Percentiles rank a stretch among this genome's conserved stretches.
Evolutionary conservation across 2,329 filamentous ascomycete genomes (phyloP).

Genomic region (Teratosphaeria viscida): DNA sequence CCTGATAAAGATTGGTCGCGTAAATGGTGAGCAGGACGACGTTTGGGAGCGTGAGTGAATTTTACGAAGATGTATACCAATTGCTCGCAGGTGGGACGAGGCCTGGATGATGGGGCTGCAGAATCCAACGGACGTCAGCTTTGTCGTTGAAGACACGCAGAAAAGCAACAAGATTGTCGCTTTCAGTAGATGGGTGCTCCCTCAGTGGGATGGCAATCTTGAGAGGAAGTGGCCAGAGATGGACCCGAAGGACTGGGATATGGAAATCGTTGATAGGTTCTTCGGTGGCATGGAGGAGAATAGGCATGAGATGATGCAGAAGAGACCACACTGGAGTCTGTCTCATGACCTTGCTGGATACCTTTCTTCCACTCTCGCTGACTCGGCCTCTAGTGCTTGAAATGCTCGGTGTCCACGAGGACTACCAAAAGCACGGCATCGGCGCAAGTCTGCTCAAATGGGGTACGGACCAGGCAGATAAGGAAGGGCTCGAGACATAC

Average conservation of each 20-base stretch:
- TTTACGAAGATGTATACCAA: not conserved
- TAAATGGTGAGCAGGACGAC: constrained; percentile 1
- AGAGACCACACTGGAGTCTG: not conserved
- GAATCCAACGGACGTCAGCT: constrained; percentile 7
- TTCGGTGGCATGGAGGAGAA: constrained; percentile 10
- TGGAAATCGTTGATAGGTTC: constrained; percentile 5
- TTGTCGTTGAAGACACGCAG: constrained; percentile 10
- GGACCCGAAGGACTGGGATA: constrained; percentile 3
- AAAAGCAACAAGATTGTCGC: constrained; percentile 5
- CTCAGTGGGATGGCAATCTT: constrained; percentile 6
- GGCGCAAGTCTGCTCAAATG: constrained; percentile 7
- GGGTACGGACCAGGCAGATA: constrained; percentile 11
- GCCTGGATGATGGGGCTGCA: constrained; percentile 4
- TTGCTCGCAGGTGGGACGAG: constrained; percentile 4
- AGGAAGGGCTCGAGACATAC: constrained; percentile 7
- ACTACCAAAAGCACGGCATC: constrained; percentile 8
- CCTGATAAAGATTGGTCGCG: constrained; percentile 3
- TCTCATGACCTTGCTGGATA: not conserved
- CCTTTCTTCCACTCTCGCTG: not conserved
- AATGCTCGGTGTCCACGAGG: constrained; percentile 8
- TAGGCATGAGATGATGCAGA: constrained; percentile 1
- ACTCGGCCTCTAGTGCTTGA: constrained; percentile 5
- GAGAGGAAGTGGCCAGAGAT: constrained; percentile 6
- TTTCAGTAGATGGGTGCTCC: constrained; percentile 7
- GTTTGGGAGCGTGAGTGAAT: not conserved